These are phyloP conservation scores for Penicillium sp. DNA, from an alignment of 2,329 filamentous ascomycete genomes.

Conservation along the genomic window DNA sequence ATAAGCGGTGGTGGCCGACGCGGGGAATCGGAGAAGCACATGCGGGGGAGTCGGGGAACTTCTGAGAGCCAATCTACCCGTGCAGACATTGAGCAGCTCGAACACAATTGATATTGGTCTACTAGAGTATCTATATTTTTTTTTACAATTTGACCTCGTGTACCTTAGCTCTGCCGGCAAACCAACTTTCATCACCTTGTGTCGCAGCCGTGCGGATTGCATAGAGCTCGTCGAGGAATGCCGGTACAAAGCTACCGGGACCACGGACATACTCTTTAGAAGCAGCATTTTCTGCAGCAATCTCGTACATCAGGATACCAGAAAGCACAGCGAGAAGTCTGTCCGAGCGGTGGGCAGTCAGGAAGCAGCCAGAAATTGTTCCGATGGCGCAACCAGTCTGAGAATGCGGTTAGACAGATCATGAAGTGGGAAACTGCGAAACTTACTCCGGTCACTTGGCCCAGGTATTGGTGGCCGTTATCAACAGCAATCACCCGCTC, in stretches of 20 bases:
- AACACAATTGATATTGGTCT: not conserved
- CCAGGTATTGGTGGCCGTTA: conserved; percentile 70
- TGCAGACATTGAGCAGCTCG: too few species aligned
- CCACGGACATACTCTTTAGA: conserved; percentile 65
- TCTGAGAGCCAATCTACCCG: not conserved
- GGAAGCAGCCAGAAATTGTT: conserved; percentile 74
- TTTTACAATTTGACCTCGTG: conserved; percentile 32
- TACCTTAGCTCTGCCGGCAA: conserved; percentile 40
- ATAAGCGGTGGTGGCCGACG: not conserved
- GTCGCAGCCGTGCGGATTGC: conserved; percentile 39
- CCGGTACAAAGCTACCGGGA: conserved; percentile 83
- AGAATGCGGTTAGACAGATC: not conserved
- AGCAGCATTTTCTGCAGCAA: conserved; percentile 70
- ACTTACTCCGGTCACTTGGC: conserved; percentile 47
- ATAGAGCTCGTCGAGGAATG: conserved; percentile 74
- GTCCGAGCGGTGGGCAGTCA: conserved; percentile 65
- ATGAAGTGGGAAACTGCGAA: not conserved
- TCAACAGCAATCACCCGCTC: conserved; percentile 64
- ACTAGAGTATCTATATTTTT: not conserved
- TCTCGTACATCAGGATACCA: conserved; percentile 75
- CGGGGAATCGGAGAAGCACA: conserved; percentile 6
- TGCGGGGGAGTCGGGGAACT: not conserved
- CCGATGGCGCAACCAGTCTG: conserved; percentile 81
- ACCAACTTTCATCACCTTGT: conserved; percentile 37
- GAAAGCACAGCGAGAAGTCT: conserved; percentile 73